A percentile compares a stretch with the other conserved stretches of the same genome.
phyloP scores from a whole-genome alignment of 129 eudicot species.

The Tanacetum coccineum region DNA sequence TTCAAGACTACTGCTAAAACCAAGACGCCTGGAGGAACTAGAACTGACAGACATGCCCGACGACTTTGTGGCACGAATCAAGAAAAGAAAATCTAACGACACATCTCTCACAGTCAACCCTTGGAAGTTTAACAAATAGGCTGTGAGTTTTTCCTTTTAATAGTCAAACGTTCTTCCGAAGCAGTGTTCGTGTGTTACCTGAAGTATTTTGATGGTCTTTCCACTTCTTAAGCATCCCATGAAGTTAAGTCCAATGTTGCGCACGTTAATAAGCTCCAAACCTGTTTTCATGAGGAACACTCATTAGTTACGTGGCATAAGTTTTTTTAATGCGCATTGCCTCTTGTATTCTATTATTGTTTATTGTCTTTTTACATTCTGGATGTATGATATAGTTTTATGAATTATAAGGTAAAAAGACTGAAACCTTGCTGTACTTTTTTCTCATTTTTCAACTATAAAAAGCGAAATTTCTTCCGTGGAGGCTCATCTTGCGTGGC shows the following conservation, averaged over 20 bases:
- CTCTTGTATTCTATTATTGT: not conserved
- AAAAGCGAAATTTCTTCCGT: constrained; percentile 10
- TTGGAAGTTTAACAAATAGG: constrained; percentile 7
- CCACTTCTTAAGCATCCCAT: not conserved
- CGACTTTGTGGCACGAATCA: constrained; percentile 20
- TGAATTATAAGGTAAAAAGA: too few relatives aligned
- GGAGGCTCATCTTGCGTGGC: constrained; percentile 11
- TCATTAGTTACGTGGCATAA: not conserved
- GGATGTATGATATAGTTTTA: not conserved
- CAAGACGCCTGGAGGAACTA: constrained; percentile 31
- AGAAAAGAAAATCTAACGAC: constrained; percentile 18
- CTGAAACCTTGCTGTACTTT: too few relatives aligned
- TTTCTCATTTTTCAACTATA: not conserved
- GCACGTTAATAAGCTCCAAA: not conserved
- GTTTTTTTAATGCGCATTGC: not conserved
- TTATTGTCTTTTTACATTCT: not conserved
- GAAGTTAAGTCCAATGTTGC: not conserved
- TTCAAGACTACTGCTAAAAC: constrained; percentile 25
- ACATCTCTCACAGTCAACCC: constrained; percentile 27
- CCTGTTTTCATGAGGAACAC: not conserved
- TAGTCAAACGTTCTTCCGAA: too few relatives aligned
- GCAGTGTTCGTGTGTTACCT: constrained; percentile 19
- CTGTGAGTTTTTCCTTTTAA: too few relatives aligned
- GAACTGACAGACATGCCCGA: constrained; percentile 39
- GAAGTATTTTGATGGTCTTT: too few relatives aligned